phyloP scores from a whole-genome alignment of 495 filamentous ascomycete species.

The Xylaria bambusicola region DNA sequence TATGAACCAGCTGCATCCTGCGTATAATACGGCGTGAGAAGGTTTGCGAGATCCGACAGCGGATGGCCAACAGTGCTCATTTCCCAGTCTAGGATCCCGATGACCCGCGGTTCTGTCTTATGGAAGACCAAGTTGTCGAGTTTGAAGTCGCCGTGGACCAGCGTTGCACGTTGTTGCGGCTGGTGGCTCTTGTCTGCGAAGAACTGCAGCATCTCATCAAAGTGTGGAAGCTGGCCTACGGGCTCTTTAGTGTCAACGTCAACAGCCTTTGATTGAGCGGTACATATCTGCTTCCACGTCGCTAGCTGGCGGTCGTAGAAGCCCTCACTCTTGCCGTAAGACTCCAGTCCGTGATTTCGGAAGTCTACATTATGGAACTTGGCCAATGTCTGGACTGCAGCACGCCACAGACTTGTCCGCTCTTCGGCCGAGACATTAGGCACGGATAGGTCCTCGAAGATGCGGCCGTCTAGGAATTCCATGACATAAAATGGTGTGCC shows the following conservation, averaged over 20 bases:
- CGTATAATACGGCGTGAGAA: slow-evolving; percentile 66
- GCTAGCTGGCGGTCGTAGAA: slow-evolving; percentile 88
- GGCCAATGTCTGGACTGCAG: slow-evolving; percentile 80
- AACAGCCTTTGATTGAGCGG: slow-evolving; percentile 69
- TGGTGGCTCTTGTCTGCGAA: slow-evolving; percentile 68
- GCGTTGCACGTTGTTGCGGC: slow-evolving; percentile 72
- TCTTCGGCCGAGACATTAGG: slow-evolving; percentile 71
- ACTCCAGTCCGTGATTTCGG: slow-evolving; percentile 62
- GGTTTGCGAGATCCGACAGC: slow-evolving; percentile 80
- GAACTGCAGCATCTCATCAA: slow-evolving; percentile 76
- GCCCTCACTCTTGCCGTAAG: slow-evolving; percentile 70
- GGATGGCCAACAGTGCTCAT: slow-evolving; percentile 97
- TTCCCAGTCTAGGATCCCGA: slow-evolving; percentile 96
- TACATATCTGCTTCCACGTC: slow-evolving; percentile 76
- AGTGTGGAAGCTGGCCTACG: slow-evolving; percentile 82
- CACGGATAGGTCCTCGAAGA: slow-evolving; percentile 85
- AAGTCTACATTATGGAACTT: slow-evolving; percentile 78
- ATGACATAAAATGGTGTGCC: slow-evolving; percentile 97
- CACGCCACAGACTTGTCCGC: slow-evolving; percentile 79
- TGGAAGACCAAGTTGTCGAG: slow-evolving; percentile 97
- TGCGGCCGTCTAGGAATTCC: slow-evolving; percentile 88
- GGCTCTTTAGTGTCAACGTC: slow-evolving; percentile 75
- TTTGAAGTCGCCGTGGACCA: slow-evolving; percentile 97
- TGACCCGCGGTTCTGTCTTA: slow-evolving; percentile 81
- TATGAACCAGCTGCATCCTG: slow-evolving; percentile 2